phyloP scores from a whole-genome alignment of 805 yeast species.

The Kodamaea kaohsiungensis region DNA sequence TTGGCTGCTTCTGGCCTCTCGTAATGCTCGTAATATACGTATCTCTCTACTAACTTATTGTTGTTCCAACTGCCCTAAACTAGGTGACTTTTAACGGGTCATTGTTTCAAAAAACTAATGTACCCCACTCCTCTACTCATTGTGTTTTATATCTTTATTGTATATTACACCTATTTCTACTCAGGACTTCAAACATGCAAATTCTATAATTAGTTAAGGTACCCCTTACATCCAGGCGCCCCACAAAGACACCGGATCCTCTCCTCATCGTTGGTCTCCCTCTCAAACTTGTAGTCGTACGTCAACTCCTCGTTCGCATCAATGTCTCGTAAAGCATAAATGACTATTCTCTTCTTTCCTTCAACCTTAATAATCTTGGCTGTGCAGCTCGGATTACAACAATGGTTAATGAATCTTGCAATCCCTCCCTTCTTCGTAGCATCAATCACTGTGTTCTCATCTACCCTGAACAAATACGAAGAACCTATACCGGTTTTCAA shows the following conservation, averaged over 20 bases:
- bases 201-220: slow-evolving; percentile 54
- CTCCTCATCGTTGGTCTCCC: slow-evolving; percentile 86
- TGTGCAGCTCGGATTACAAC: slow-evolving; percentile 96
- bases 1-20: too few species aligned
- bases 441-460: slow-evolving; percentile 92
- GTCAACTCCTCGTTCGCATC: slow-evolving; percentile 90
- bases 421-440: slow-evolving; percentile 98
- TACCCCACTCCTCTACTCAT: background rate
- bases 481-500: slow-evolving; percentile 93
- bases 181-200: background rate
- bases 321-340: slow-evolving; percentile 87
- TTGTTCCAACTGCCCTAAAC: background rate
- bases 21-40: background rate
- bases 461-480: slow-evolving; percentile 87
- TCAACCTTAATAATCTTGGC: slow-evolving; percentile 96
- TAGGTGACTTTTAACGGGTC: slow-evolving; percentile 1
- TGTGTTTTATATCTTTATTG: background rate
- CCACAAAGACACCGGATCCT: slow-evolving; percentile 94
- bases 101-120: background rate
- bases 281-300: slow-evolving; percentile 92
- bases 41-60: background rate
- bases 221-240: slow-evolving; percentile 91
- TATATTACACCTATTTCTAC: background rate
- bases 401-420: slow-evolving; percentile 95
- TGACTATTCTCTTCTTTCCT: slow-evolving; percentile 90